These are phyloP conservation scores for Entoloma clypeatum DNA, from an alignment of 1,284 basidiomycete genomes.

Conservation along the genomic window DNA sequence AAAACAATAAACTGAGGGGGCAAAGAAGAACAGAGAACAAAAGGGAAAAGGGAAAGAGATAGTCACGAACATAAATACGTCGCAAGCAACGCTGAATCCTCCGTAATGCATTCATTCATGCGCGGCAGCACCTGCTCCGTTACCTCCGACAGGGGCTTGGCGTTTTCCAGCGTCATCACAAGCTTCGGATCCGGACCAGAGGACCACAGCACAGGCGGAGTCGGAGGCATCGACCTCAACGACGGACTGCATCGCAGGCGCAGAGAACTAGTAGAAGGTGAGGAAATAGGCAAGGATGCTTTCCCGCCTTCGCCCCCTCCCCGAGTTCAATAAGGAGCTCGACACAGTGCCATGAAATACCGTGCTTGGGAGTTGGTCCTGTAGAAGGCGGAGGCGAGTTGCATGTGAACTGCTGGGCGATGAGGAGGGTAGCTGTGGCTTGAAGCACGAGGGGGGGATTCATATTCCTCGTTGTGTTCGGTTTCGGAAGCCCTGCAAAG, in stretches of 20 bases:
- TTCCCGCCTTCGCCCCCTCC: slow-evolving; percentile 36
- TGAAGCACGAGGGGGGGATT: slow-evolving; percentile 3
- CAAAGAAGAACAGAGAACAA: too few relatives aligned
- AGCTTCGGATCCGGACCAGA: slow-evolving; percentile 62
- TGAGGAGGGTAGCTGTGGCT: too few relatives aligned
- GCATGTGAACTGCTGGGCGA: slow-evolving; percentile 37
- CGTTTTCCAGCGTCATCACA: slow-evolving; percentile 64
- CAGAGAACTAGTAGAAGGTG: slow-evolving; percentile 36
- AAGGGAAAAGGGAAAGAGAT: too few relatives aligned
- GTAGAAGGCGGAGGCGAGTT: slow-evolving; percentile 35
- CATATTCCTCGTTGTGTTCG: slow-evolving; percentile 37
- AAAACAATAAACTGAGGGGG: too few relatives aligned
- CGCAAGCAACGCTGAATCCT: slow-evolving; percentile 18
- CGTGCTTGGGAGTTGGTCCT: slow-evolving; percentile 40
- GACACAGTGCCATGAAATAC: slow-evolving; percentile 86
- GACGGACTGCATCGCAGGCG: slow-evolving; percentile 27
- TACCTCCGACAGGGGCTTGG: slow-evolving; percentile 36
- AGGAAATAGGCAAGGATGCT: slow-evolving; percentile 25
- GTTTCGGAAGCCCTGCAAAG: slow-evolving; percentile 27
- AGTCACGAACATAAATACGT: too few relatives aligned
- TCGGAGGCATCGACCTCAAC: slow-evolving; percentile 1
- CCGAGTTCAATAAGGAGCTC: slow-evolving; percentile 82
- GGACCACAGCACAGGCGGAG: slow-evolving; percentile 28
- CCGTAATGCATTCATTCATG: too few relatives aligned
- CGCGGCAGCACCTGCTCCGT: too few relatives aligned